These are phyloP conservation scores for Aspergillus fijiensis DNA, from an alignment of 2,329 filamentous ascomycete genomes.

Conservation along the genomic window DNA sequence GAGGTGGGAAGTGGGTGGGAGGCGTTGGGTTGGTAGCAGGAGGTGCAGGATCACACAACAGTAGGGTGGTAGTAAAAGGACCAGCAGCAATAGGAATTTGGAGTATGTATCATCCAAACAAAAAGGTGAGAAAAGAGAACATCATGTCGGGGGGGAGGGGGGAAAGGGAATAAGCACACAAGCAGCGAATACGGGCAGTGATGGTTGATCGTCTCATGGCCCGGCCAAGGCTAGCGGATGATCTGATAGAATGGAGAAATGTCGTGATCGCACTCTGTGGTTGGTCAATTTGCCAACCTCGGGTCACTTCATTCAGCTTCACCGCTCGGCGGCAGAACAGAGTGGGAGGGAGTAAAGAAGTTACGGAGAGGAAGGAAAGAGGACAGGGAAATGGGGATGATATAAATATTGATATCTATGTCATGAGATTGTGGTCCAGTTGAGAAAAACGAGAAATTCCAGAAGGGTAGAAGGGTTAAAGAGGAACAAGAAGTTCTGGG, in stretches of 20 bases:
- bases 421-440: no score
- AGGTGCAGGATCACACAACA: slow-evolving; percentile 6
- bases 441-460: background rate
- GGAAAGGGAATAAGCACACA: slow-evolving; percentile 5
- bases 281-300: slow-evolving; percentile 26
- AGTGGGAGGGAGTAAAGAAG: background rate
- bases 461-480: background rate
- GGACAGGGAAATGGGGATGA: background rate
- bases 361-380: background rate
- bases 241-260: slow-evolving; percentile 47
- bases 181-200: slow-evolving; percentile 5
- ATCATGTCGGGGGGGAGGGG: background rate
- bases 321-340: slow-evolving; percentile 20
- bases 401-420: background rate
- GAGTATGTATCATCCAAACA: slow-evolving; percentile 11
- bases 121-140: slow-evolving; percentile 11
- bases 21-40: background rate
- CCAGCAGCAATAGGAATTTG: slow-evolving; percentile 7
- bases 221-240: slow-evolving; percentile 33
- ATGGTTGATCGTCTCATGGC: slow-evolving; percentile 24
- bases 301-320: slow-evolving; percentile 13
- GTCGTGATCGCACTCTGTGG: slow-evolving; percentile 40
- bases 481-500: background rate
- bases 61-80: background rate
- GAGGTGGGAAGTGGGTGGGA: background rate